Evolutionary conservation across 2,329 filamentous ascomycete genomes (phyloP).

Genomic region (Cytospora piceicola): DNA sequence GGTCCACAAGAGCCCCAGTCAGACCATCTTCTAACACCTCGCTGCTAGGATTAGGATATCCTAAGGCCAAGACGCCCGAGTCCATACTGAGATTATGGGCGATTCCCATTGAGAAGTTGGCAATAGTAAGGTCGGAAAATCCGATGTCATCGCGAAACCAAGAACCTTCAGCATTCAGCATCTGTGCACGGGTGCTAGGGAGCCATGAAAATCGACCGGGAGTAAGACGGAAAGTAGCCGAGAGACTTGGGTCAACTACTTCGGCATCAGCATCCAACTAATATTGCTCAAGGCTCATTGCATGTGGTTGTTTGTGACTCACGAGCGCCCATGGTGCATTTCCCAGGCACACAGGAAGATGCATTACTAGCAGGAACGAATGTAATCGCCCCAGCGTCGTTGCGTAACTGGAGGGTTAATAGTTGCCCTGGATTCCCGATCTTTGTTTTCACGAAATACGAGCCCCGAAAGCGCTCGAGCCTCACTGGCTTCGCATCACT

Average conservation of each 20-base stretch:
- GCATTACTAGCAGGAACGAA: not conserved
- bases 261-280: not conserved
- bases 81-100: not conserved
- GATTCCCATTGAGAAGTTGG: not conserved
- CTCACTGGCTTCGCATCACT: not conserved
- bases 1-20: not conserved
- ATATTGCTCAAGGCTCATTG: not conserved
- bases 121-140: not conserved
- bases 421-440: not conserved
- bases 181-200: not conserved
- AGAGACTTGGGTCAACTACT: not conserved
- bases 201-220: not conserved
- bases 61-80: not conserved
- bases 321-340: not conserved
- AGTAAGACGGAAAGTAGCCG: not conserved
- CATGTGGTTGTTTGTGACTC: not conserved
- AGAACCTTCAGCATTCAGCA: not conserved
- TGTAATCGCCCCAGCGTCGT: not conserved
- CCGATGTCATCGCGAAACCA: not conserved
- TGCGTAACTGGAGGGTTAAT: not conserved
- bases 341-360: not conserved
- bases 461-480: not conserved
- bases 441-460: not conserved
- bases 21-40: not conserved
- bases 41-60: not conserved